These are phyloP conservation scores for thale cress (Arabidopsis thaliana) DNA, from an alignment of 345 rosid genomes.

Conservation along the genomic window TAIR10.1 NC_003070.9:3578001-3578500, in stretches of 20 bases:
- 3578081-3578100: conserved; percentile 49
- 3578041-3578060: conserved; percentile 47
- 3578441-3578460: conserved; percentile 26
- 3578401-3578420: conserved; percentile 43
- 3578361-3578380: conserved; percentile 33
- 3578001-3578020: conserved; percentile 63
- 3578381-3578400: conserved; percentile 35
- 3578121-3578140: conserved; percentile 53
- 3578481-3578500: conserved; percentile 26
- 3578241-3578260: conserved; percentile 52
- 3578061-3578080: conserved; percentile 52
- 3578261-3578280: conserved; percentile 58
- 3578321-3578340: conserved; percentile 32
- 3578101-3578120: conserved; percentile 44
- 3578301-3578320: conserved; percentile 48
- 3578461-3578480: conserved; percentile 36
- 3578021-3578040: conserved; percentile 71
- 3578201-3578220: conserved; percentile 41
- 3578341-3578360: conserved; percentile 25
- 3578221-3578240: conserved; percentile 46
- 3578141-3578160: conserved; percentile 49
- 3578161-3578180: conserved; percentile 49
- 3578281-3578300: conserved; percentile 51
- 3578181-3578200: conserved; percentile 31
- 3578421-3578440: conserved; percentile 23